Evolutionary conservation across 208 protist genomes (phyloP).

Genomic region (Leishmania lainsoni): DNA sequence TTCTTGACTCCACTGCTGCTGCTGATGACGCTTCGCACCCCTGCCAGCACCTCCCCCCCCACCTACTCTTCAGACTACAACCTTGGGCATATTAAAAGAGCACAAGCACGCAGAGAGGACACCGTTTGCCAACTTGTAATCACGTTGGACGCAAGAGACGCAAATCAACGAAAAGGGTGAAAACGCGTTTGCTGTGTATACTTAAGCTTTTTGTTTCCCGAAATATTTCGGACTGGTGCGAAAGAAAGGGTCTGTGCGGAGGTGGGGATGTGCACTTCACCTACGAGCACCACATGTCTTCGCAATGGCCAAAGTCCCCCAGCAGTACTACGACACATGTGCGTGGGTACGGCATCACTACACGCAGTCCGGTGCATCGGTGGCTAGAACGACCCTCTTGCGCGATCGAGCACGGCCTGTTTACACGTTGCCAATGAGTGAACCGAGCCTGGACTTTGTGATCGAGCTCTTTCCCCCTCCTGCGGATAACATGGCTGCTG

Average conservation of each 20-base stretch:
- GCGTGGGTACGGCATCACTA: slow-evolving; percentile 29
- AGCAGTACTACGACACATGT: slow-evolving; percentile 54
- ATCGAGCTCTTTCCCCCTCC: slow-evolving; percentile 1
- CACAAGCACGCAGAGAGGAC: background rate
- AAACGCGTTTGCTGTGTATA: background rate
- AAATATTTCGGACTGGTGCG: background rate
- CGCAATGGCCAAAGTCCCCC: slow-evolving; percentile 24
- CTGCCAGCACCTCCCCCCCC: background rate
- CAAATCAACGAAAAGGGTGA: background rate
- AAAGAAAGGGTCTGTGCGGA: background rate
- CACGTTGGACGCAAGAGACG: background rate
- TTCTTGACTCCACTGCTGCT: background rate
- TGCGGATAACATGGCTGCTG: background rate
- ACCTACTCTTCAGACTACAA: background rate
- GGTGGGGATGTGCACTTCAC: background rate
- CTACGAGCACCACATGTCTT: background rate
- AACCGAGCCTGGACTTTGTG: slow-evolving; percentile 16
- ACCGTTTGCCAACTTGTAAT: background rate
- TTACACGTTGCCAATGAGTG: slow-evolving; percentile 8
- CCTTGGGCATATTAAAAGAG: background rate
- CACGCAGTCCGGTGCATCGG: background rate
- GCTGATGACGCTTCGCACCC: background rate
- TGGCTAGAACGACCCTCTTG: background rate
- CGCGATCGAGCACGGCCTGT: background rate
- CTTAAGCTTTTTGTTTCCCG: background rate